Evolutionary conservation across 495 filamentous ascomycete species (phyloP).

Genomic region (Lepraria neglecta): DNA sequence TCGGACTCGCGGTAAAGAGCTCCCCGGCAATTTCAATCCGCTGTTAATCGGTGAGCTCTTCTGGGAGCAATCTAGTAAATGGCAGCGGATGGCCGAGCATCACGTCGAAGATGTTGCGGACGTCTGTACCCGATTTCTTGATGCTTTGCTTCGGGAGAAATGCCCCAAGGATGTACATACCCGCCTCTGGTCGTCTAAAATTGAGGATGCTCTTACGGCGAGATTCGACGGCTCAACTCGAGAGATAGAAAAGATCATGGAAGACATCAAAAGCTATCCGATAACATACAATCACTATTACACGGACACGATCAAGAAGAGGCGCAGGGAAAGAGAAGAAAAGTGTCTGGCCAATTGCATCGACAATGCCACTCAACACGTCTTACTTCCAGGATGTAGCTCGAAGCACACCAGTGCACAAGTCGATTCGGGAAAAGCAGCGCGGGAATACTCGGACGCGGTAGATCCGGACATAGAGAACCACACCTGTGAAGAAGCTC

Average conservation of each 20-base stretch:
- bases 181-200: constrained; percentile 26
- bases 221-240: neutral
- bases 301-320: constrained; percentile 26
- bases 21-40: constrained; percentile 44
- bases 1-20: constrained; percentile 36
- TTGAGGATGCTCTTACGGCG: constrained; percentile 32
- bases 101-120: neutral
- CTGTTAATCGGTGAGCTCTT: constrained; percentile 43
- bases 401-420: constrained; percentile 2
- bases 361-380: constrained; percentile 5
- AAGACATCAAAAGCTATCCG: constrained; percentile 15
- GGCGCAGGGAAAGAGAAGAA: neutral
- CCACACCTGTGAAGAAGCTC: constrained; percentile 31
- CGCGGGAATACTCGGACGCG: constrained; percentile 11
- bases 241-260: too few species aligned
- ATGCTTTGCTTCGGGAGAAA: constrained; percentile 4
- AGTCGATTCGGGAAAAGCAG: neutral
- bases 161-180: neutral
- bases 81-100: constrained; percentile 25
- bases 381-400: neutral
- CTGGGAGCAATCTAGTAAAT: constrained; percentile 37
- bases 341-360: neutral
- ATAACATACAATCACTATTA: constrained; percentile 30
- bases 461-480: constrained; percentile 32
- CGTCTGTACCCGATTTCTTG: neutral